These are phyloP conservation scores for Yueomyces sp. DNA, from an alignment of 805 yeast genomes.

Conservation along the genomic window DNA sequence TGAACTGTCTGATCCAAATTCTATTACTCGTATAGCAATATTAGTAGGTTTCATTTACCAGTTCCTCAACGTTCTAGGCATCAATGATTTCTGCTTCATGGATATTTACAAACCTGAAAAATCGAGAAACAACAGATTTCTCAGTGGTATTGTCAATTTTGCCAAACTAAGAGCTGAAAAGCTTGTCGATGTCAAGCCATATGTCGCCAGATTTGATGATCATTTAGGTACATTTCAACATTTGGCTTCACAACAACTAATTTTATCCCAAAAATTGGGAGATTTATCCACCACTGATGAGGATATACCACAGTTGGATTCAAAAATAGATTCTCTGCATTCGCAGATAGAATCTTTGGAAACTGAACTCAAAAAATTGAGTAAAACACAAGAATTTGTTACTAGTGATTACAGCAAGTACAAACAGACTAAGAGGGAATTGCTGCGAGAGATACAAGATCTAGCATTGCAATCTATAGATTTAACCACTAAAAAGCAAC, in stretches of 20 bases:
- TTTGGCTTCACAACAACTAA: conserved; percentile 8
- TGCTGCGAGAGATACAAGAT: conserved; percentile 48
- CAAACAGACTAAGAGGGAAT: conserved; percentile 44
- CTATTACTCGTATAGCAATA: conserved; percentile 34
- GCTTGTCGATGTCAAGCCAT: conserved; percentile 31
- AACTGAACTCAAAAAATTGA: conserved; percentile 44
- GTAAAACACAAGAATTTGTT: conserved; percentile 47
- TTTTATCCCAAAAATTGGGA: conserved; percentile 3
- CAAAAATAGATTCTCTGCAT: too few relatives aligned
- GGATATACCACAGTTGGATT: conserved; percentile 34
- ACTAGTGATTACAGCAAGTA: conserved; percentile 50
- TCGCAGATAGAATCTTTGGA: conserved; percentile 22
- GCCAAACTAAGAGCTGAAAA: conserved; percentile 72
- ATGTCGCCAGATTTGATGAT: conserved; percentile 21
- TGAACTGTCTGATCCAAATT: conserved; percentile 40
- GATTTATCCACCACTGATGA: conserved; percentile 31
- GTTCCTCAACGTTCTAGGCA: conserved; percentile 60
- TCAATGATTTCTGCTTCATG: conserved; percentile 59
- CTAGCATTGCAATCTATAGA: conserved; percentile 44
- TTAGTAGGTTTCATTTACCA: too few relatives aligned
- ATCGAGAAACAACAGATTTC: conserved; percentile 42
- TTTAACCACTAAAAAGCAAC: conserved; percentile 43
- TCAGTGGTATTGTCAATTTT: conserved; percentile 77
- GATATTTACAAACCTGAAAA: conserved; percentile 76
- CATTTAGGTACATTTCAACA: conserved; percentile 20